phyloP scores from a whole-genome alignment of 2,329 filamentous ascomycete genomes.

The Cercospora canescens region DNA sequence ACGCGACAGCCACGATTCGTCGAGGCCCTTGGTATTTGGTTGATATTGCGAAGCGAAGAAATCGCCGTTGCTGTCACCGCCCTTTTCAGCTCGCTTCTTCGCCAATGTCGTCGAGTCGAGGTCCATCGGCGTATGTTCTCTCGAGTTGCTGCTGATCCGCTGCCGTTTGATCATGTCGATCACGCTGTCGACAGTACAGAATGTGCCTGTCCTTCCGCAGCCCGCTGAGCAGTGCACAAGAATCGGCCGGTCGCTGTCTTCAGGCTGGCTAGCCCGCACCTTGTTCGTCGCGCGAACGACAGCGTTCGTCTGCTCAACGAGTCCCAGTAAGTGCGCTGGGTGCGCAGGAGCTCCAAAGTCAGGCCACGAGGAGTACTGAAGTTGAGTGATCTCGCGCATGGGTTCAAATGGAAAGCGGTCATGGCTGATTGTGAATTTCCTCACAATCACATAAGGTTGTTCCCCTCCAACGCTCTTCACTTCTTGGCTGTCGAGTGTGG shows the following conservation, averaged over 20 bases:
- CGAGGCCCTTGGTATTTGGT: constrained; percentile 33
- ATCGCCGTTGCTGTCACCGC: constrained; percentile 14
- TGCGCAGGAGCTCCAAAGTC: constrained; percentile 93
- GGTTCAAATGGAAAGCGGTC: constrained; percentile 75
- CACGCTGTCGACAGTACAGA: constrained; percentile 94
- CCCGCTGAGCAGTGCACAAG: constrained; percentile 95
- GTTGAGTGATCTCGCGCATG: constrained; percentile 87
- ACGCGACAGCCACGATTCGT: constrained; percentile 65
- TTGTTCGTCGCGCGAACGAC: constrained; percentile 53
- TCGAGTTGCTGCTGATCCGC: constrained; percentile 38
- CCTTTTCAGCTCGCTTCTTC: not conserved
- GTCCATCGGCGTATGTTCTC: constrained; percentile 48
- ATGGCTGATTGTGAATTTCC: constrained; percentile 84
- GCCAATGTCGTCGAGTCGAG: constrained; percentile 28
- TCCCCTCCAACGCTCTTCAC: constrained; percentile 44
- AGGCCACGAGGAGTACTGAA: constrained; percentile 96
- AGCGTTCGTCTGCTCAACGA: constrained; percentile 90
- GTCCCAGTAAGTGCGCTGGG: constrained; percentile 77
- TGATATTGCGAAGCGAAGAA: constrained; percentile 31
- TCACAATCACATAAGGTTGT: constrained; percentile 74
- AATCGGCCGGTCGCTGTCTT: constrained; percentile 63
- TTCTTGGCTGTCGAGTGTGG: constrained; percentile 29
- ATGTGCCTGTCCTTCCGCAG: constrained; percentile 92
- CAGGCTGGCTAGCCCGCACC: constrained; percentile 52
- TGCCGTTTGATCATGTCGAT: constrained; percentile 97